Conservation (phyloP, 2,329 filamentous ascomycete genomes). For the Sporothrix schenckii region DNA sequence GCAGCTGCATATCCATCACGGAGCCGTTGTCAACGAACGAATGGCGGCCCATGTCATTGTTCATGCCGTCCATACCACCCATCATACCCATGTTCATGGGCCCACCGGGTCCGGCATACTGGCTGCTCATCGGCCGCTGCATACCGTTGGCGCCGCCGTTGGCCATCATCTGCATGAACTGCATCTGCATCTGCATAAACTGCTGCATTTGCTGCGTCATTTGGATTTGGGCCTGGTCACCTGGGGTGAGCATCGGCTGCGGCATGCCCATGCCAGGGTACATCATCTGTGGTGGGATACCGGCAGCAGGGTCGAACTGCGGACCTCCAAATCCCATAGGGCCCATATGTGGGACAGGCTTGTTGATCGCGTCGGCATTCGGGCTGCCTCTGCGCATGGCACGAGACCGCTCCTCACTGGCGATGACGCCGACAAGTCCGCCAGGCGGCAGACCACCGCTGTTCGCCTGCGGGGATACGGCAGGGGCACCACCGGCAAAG, state of each 20-base stretch:
- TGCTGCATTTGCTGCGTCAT: constrained; percentile 83
- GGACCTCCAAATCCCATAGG: constrained; percentile 37
- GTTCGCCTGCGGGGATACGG: neutral
- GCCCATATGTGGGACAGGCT: constrained; percentile 41
- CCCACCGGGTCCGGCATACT: constrained; percentile 37
- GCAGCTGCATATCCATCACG: constrained; percentile 47
- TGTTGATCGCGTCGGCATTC: constrained; percentile 58
- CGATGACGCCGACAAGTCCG: constrained; percentile 85
- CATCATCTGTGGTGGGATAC: constrained; percentile 57
- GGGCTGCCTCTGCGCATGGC: constrained; percentile 79
- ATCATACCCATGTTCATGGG: constrained; percentile 38
- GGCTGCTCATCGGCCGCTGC: constrained; percentile 36
- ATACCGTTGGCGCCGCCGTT: constrained; percentile 41
- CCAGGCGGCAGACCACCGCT: constrained; percentile 62
- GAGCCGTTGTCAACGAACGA: constrained; percentile 54
- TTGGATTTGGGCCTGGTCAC: constrained; percentile 75
- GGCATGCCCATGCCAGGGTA: constrained; percentile 47
- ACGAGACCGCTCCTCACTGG: constrained; percentile 76
- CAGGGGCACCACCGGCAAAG: constrained; percentile 60
- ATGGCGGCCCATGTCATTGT: constrained; percentile 45
- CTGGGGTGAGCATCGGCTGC: constrained; percentile 54
- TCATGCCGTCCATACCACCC: constrained; percentile 50
- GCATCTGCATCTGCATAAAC: constrained; percentile 94
- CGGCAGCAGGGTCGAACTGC: constrained; percentile 54
- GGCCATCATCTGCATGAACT: constrained; percentile 84